Percentiles rank a stretch among this genome's conserved stretches.
Conservation (phyloP, 257 asterid species). For the Forsythia viridissima region DNA sequence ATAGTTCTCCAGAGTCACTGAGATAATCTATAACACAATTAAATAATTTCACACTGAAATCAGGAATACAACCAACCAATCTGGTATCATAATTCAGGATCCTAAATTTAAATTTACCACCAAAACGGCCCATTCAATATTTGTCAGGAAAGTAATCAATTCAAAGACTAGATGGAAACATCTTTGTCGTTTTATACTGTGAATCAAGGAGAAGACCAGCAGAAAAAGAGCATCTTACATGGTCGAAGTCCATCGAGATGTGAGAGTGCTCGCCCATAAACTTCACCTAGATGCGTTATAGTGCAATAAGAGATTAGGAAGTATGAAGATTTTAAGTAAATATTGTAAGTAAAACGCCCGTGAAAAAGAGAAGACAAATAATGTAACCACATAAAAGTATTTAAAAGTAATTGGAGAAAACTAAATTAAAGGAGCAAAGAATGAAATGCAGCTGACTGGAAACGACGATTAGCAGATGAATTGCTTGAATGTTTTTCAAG, state of each 20-base stretch:
- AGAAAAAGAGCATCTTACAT: constrained; percentile 32
- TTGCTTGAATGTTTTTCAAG: background rate
- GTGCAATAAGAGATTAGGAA: background rate
- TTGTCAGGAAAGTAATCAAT: background rate
- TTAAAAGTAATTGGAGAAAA: background rate
- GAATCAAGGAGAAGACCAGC: background rate
- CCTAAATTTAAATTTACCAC: background rate
- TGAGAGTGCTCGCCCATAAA: constrained; percentile 57
- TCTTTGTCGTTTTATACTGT: background rate
- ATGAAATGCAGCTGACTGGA: background rate
- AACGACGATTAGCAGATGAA: background rate
- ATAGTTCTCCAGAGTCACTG: constrained; percentile 53
- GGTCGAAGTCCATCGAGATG: constrained; percentile 54
- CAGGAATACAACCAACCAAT: background rate
- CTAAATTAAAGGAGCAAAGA: background rate
- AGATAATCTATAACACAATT: constrained; percentile 38
- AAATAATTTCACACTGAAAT: constrained; percentile 16
- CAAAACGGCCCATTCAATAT: background rate
- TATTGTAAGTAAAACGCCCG: background rate
- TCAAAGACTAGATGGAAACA: background rate
- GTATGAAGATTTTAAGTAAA: background rate
- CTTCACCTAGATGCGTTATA: constrained; percentile 32
- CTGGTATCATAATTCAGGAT: background rate
- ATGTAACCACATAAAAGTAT: background rate
- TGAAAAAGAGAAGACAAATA: background rate